Base-by-base conservation (phyloP, 192 early-diverging fungal genomes). In the Coemansia sp. region DNA sequence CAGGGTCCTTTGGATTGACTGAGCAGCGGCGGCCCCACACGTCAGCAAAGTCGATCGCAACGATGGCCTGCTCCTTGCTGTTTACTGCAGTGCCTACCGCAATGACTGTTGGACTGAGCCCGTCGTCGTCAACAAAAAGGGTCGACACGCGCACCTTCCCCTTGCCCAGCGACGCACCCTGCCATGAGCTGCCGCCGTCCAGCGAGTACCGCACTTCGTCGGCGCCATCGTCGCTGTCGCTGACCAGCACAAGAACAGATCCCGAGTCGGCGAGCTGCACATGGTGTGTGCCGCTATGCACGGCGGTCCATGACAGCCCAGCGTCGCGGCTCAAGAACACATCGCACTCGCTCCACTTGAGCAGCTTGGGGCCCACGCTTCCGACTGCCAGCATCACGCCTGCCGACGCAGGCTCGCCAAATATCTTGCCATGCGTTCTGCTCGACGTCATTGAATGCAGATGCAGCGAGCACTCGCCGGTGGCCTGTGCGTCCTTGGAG, bases 381-480 rank as follows among this genome's bases (percentile, higher is more conserved):
- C 96, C 96, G 20, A 97, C 92, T 34, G 92, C 96, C 81, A 96
- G 68, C n/a, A 97, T 68, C 11, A 94, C 78, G 48, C 96, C 96
- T 7, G 93, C 84, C 37, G 93, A 87, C 6, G 86, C 75, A 17
- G 73, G 61, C 1, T 88, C 83, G 20, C 89, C 89, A 66, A 91
- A 94, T 8, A 94, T 81, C 13, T 82, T 82, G 6, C 92, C 93
- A 22, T 83, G 62, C 47, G 90, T 85, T 30, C 82, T 83, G 6
- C 79, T 68, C 2, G 83, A 79, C 1, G 93, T 95, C 14, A 93
- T 82, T 8, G 91, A 93, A 67, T 95, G 93, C 23, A 98, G 74
- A 65, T 95, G 94, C 58, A 98, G 77, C 6, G 87, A 83, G 70
- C 96, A 98, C 14, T 83, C 65, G 47, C 82, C 84, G 13, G 69